Conservation (phyloP, 257 asterid species). For the Ophiorrhiza pumila region DNA sequence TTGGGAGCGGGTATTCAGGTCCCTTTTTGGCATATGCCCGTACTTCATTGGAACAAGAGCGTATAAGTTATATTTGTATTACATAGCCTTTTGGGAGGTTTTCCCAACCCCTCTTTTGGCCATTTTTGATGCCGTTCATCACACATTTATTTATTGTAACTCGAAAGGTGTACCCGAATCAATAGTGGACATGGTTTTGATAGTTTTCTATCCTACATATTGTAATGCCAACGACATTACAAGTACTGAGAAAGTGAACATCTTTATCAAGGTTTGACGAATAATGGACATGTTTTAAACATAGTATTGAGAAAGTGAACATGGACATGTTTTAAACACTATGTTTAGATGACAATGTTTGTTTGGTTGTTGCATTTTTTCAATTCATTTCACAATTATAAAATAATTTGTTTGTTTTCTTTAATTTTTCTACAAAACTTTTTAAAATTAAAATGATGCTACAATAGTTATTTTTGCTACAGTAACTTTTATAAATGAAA, state of each 20-base stretch:
- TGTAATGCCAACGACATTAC: background rate
- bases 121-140: background rate
- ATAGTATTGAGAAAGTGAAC: too few relatives aligned
- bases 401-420: too few relatives aligned
- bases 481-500: too few relatives aligned
- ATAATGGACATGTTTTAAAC: too few relatives aligned
- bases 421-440: too few relatives aligned
- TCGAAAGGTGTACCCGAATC: background rate
- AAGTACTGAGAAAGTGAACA: background rate
- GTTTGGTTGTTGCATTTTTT: too few relatives aligned
- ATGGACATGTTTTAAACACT: too few relatives aligned
- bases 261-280: too few relatives aligned
- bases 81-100: background rate
- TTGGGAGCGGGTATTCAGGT: background rate
- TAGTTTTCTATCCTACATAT: background rate
- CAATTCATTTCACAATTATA: too few relatives aligned
- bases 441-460: too few relatives aligned
- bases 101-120: background rate
- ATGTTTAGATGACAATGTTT: too few relatives aligned
- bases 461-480: too few relatives aligned
- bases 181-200: background rate
- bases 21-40: background rate
- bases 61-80: background rate
- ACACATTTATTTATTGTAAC: slow-evolving; percentile 6
- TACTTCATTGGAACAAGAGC: background rate